Conservation (phyloP, 176 grass and related monocot genomes). For the Hordeum marinum region DNA sequence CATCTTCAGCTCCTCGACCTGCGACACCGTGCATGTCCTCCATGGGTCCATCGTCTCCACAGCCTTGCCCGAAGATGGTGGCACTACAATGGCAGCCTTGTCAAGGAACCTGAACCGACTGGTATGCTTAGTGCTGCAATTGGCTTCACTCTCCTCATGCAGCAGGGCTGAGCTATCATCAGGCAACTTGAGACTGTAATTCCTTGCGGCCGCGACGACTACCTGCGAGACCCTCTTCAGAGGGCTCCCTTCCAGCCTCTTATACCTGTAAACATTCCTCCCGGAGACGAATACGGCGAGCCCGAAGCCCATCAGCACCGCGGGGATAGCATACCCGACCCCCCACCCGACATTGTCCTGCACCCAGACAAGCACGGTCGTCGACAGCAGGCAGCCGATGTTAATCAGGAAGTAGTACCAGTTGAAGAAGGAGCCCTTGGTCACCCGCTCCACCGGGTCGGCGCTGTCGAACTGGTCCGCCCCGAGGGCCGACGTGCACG, state of each 20-base stretch:
- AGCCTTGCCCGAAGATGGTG: no score
- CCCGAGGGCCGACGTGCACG: neutral
- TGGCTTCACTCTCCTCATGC: no score
- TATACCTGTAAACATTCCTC: neutral
- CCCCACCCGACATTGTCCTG: conserved; percentile 2
- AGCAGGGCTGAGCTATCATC: neutral
- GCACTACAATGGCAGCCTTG: no score
- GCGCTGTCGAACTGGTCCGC: neutral
- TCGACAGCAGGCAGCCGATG: neutral
- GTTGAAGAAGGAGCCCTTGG: conserved; percentile 13
- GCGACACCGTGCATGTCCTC: no score
- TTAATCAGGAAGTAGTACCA: conserved; percentile 1
- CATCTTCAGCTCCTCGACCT: no score
- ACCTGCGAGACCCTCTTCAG: neutral
- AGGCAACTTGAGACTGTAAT: neutral
- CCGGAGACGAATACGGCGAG: neutral
- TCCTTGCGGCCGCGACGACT: neutral
- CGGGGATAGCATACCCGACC: neutral
- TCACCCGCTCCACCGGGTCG: neutral
- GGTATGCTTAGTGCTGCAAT: no score
- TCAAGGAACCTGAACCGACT: no score
- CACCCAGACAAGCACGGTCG: neutral
- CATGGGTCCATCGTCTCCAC: no score
- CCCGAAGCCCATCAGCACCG: neutral
- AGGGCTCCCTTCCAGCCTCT: neutral